Base-by-base conservation (phyloP, 331 rosid species). In the Pyracantha coccinea region DNA sequence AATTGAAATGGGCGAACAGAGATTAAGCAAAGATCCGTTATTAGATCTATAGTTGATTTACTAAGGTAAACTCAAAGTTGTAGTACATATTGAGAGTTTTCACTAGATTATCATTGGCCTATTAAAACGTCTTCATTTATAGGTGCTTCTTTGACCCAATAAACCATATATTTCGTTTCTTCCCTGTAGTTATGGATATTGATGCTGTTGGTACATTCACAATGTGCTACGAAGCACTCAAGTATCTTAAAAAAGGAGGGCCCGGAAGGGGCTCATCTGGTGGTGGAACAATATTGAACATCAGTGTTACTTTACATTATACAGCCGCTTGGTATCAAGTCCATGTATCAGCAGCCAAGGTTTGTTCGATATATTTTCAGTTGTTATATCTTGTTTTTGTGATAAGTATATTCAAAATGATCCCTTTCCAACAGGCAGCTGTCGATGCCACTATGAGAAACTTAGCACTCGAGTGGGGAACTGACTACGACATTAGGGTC, bases 151-250 rank as follows among this genome's bases (percentile, higher is more conserved):
- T 41, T 33, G 47, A 12, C 38, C 44, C 55, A 44, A 44, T 27
- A 19, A 5, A 60, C 9, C 14, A 80, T 79, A 71, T 67, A 67
- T 50, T 85, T 72, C 72, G 44, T 75, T 38, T 24, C 4, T 74
- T 66, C 19, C 74, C 29, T 85, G 75, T 93, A 94, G 99, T 94
- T 78, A 14, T 94, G 85, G 99, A 94, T 82, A 94, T 94, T 73
- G 99, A 94, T 84, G 82, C 99, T 71, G 99, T 94, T 82, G 99
- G 99, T 25, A 94, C 99, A 13, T 94, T 90, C 88, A 94, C 95
- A 66, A 94, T 94, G 99, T 90, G 99, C 84, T 80, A 78, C 55
- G 95, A 89, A 85, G 96, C 93, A 21, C 92, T 92, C 23, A 87
- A 90, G 77, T 94, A 91, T 87, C 97, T 94, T 20, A 88, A 94